Evolutionary conservation across 1,139 yeast species (phyloP).

Genomic region (Citeromyces hawaiiensis): DNA sequence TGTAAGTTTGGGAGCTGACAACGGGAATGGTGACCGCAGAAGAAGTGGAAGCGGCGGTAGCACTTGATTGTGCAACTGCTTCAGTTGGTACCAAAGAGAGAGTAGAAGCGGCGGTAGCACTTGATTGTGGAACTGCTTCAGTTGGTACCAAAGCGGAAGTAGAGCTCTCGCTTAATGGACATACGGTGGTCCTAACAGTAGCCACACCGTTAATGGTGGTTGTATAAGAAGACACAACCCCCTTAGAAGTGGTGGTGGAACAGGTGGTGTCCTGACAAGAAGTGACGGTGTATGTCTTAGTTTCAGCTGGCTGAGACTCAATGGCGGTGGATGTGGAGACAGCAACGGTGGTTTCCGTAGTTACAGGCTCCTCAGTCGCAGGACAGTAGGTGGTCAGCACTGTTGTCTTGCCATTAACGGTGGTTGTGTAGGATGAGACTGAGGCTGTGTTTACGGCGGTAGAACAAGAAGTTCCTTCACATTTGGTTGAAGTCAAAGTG

Average conservation of each 20-base stretch:
- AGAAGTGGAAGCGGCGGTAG: neutral
- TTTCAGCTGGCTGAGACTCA: neutral
- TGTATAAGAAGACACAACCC: neutral
- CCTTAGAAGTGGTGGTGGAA: neutral
- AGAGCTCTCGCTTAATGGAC: neutral
- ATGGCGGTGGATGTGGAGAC: constrained; percentile 5
- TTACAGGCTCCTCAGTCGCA: neutral
- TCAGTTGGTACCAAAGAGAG: neutral
- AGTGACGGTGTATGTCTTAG: neutral
- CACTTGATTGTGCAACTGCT: neutral
- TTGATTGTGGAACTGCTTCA: neutral
- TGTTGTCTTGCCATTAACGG: constrained; percentile 8
- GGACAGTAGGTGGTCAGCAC: constrained; percentile 5
- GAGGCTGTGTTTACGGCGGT: constrained; percentile 9
- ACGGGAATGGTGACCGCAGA: neutral
- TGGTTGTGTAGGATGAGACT: constrained; percentile 12
- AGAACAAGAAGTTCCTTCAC: constrained; percentile 6
- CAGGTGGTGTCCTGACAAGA: neutral
- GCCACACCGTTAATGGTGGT: neutral
- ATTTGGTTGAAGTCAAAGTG: constrained; percentile 4
- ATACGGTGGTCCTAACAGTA: neutral
- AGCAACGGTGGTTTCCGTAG: constrained; percentile 2
- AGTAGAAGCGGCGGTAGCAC: neutral
- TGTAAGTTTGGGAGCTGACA: neutral
- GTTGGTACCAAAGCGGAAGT: neutral